Conservation (phyloP, 1,139 yeast species). For the Blastobotrys buckinghamii region DNA sequence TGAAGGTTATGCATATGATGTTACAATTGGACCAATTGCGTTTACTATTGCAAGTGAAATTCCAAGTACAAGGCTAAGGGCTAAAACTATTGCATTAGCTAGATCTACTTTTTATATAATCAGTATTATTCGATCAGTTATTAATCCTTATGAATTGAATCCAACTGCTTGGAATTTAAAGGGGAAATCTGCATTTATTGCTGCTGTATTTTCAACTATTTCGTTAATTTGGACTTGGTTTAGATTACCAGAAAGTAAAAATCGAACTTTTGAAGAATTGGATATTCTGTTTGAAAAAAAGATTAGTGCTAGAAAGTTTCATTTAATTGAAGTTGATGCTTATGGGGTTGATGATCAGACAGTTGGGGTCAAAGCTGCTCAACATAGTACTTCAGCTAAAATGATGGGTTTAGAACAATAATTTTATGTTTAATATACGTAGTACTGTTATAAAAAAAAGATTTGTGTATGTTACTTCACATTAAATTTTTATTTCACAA, state of each 20-base stretch:
- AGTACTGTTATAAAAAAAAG: no score
- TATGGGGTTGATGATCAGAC: background rate
- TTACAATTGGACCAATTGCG: slow-evolving; percentile 51
- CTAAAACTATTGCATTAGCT: slow-evolving; percentile 49
- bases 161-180: slow-evolving; percentile 51
- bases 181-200: slow-evolving; percentile 46
- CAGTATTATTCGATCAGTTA: slow-evolving; percentile 39
- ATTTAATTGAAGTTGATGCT: slow-evolving; percentile 2
- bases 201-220: slow-evolving; percentile 46
- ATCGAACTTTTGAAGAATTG: slow-evolving; percentile 54
- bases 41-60: slow-evolving; percentile 52
- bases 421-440: no score
- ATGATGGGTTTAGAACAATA: no score
- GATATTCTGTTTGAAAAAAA: slow-evolving; percentile 33
- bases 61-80: slow-evolving; percentile 48
- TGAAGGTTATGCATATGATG: slow-evolving; percentile 38
- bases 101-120: slow-evolving; percentile 43
- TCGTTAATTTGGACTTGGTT: slow-evolving; percentile 42
- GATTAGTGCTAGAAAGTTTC: slow-evolving; percentile 19
- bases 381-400: background rate
- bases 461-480: no score
- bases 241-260: slow-evolving; percentile 54
- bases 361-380: background rate
- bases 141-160: slow-evolving; percentile 51
- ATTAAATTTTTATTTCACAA: no score